Evolutionary conservation across 225 moss, liverwort and hornwort species (phyloP).

Genomic region (Ulota crispa): DNA sequence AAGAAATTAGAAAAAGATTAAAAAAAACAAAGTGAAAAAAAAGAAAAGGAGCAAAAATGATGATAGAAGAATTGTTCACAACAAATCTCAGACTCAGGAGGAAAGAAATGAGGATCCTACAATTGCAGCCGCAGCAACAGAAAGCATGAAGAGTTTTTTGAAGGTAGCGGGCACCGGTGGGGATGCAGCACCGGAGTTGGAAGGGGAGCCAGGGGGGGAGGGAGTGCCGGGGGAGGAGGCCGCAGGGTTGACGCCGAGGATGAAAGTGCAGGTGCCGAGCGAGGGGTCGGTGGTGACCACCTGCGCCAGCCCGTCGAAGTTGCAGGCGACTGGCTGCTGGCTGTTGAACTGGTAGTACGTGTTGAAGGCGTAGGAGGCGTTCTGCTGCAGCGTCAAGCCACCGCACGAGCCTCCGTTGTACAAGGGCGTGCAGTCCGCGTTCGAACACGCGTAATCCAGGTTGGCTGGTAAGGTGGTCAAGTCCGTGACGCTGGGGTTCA

Average conservation of each 20-base stretch:
- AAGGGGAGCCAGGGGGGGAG: background rate
- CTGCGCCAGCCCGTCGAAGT: conserved; percentile 68
- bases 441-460: conserved; percentile 65
- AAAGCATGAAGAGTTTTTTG: background rate
- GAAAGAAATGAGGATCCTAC: conserved; percentile 18
- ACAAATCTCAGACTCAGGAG: background rate
- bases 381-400: conserved; percentile 49
- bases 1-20: background rate
- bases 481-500: conserved; percentile 53
- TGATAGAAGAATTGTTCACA: background rate
- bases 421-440: conserved; percentile 72
- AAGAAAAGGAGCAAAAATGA: background rate
- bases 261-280: conserved; percentile 49
- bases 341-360: conserved; percentile 87
- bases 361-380: conserved; percentile 92
- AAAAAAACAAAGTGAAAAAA: background rate
- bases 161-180: too few relatives aligned
- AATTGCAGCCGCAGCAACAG: conserved; percentile 20
- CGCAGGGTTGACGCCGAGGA: conserved; percentile 50
- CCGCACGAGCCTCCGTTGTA: conserved; percentile 62
- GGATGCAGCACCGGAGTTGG: too few relatives aligned
- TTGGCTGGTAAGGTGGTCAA: conserved; percentile 35
- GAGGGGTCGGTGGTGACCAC: conserved; percentile 63
- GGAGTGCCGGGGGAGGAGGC: background rate
- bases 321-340: conserved; percentile 55